Evolutionary conservation across 495 filamentous ascomycete genomes (phyloP).

Genomic region (Chaetomium cochliodes): DNA sequence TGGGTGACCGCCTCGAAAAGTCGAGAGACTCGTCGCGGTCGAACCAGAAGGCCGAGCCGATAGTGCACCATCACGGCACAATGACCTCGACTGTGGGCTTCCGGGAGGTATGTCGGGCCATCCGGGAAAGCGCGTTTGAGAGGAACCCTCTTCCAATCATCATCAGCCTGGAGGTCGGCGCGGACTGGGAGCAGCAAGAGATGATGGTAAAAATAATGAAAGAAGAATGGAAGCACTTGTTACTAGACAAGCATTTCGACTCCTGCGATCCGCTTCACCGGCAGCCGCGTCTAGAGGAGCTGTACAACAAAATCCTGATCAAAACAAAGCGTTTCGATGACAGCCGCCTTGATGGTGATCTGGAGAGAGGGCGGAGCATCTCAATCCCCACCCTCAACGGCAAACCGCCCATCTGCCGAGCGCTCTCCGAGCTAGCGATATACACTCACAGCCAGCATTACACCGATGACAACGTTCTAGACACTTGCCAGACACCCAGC

Average conservation of each 20-base stretch:
- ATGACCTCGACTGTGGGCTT: slow-evolving; percentile 84
- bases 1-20: slow-evolving; percentile 22
- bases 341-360: slow-evolving; percentile 29
- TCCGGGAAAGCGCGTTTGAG: slow-evolving; percentile 75
- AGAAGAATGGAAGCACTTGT: slow-evolving; percentile 71
- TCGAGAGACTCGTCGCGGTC: slow-evolving; percentile 35
- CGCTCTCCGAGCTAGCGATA: slow-evolving; percentile 70
- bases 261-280: slow-evolving; percentile 47
- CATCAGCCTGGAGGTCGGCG: slow-evolving; percentile 87
- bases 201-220: slow-evolving; percentile 92
- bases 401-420: slow-evolving; percentile 61
- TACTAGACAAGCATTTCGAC: slow-evolving; percentile 59
- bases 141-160: slow-evolving; percentile 74
- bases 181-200: slow-evolving; percentile 74
- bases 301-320: slow-evolving; percentile 80
- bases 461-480: slow-evolving; percentile 54
- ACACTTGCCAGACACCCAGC: slow-evolving; percentile 58
- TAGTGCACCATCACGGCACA: slow-evolving; percentile 58
- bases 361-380: slow-evolving; percentile 29
- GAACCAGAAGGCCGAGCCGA: slow-evolving; percentile 26
- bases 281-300: slow-evolving; percentile 66
- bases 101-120: slow-evolving; percentile 76
- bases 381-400: slow-evolving; percentile 41
- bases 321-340: slow-evolving; percentile 75
- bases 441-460: slow-evolving; percentile 87